These are phyloP conservation scores for Sesbania bispinosa DNA, from an alignment of 306 rosid genomes.

Conservation along the genomic window DNA sequence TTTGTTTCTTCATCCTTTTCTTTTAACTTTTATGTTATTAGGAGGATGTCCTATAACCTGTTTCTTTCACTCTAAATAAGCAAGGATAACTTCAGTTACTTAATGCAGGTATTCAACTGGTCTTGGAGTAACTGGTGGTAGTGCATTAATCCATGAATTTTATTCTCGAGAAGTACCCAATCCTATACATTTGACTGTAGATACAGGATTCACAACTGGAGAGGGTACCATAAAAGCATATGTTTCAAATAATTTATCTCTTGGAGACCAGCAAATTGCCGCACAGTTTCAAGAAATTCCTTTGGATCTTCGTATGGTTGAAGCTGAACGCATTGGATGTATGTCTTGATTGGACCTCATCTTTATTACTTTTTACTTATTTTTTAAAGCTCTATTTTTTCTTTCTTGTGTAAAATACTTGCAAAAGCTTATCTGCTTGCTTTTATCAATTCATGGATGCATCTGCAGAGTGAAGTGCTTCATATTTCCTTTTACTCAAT, in stretches of 20 bases:
- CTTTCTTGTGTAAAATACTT: background rate
- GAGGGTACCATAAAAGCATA: constrained; percentile 70
- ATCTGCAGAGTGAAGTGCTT: background rate
- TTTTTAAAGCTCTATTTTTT: background rate
- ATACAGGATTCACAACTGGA: constrained; percentile 80
- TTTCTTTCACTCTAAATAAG: background rate
- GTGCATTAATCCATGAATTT: constrained; percentile 87
- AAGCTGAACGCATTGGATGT: constrained; percentile 95
- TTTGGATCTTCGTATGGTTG: constrained; percentile 86
- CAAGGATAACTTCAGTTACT: background rate
- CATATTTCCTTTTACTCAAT: background rate
- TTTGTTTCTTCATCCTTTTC: background rate
- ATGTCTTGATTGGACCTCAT: background rate
- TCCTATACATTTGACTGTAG: constrained; percentile 91
- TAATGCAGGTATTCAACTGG: constrained; percentile 90
- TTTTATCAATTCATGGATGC: constrained; percentile 3
- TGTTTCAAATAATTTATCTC: constrained; percentile 72
- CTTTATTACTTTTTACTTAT: background rate
- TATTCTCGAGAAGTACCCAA: constrained; percentile 83
- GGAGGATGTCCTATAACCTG: background rate
- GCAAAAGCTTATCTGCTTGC: background rate
- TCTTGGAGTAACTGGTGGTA: constrained; percentile 81
- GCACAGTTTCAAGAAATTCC: constrained; percentile 98
- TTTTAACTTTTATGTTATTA: background rate
- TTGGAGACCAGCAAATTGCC: constrained; percentile 83